Evolutionary conservation across 1,284 basidiomycete genomes (phyloP), one percentile per base, ranked within the genome.

Genomic region (Ganoderma lingzhi): DNA sequence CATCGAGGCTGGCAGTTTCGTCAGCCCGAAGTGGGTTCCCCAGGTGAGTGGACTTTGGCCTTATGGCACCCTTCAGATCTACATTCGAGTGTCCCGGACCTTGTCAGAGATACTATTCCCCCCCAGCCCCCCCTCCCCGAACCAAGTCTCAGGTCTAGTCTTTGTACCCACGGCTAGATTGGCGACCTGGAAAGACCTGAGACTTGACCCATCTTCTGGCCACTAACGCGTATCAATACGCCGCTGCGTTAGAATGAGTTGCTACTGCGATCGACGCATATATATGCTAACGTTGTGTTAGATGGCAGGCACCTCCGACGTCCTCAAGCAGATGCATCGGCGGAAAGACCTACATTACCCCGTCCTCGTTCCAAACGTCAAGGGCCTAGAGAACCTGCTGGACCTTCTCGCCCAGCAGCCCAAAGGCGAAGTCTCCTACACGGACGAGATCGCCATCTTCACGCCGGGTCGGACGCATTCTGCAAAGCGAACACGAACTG

Each of bases 1-100:
- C 66, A 92, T 99, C 72, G 97, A 99, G 82, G 89, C 91, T 0
- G 97, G 97, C 6, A 94, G 94, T 76, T 98, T 98, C 77, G 96
- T 98, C 66, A 94, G 94, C 78, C 92, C 93, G 0, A 96, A 96
- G 80, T 96, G 96, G 93, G 94, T 98, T 19, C 96, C 96, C 0
- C 94, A 96, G 87, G 95, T 92, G 71, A 70, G 89, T 82, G 56
- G 58, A 9, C 17, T 23, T 60, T 9, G 14, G 28, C 39, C 10
- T 53, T 17, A n/a, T 23, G 39, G n/a, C 59, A 42, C 10, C 48
- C 23, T 2, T 51, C 4, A 6, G 12, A 23, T 48, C 23, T 5
- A 4, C 48, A 28, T n/a, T 6, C 8, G 9, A 48, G 45, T n/a
- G 19, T 3, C 8, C 8, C 45, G 19, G 45, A 48, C 48, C 12